Evolutionary conservation across 129 eudicot species (phyloP), one percentile per base, ranked within the genome.

Genomic region (Deinandra increscens): DNA sequence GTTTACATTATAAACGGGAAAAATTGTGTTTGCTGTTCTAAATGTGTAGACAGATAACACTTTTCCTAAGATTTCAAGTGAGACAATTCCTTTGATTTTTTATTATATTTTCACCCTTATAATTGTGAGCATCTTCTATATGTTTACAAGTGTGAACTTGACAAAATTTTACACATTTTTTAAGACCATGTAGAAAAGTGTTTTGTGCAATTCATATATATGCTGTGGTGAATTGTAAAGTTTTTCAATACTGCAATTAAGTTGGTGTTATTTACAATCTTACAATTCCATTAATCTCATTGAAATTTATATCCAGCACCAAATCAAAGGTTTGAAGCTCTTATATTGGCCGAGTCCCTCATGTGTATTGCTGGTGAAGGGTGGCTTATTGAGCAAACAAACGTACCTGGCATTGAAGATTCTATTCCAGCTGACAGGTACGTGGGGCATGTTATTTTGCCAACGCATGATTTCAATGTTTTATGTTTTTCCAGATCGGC

Each of bases 391-490:
- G 88, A 83, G 60, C 81, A 74, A 63, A 71, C 81, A 45, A 74
- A 67, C 65, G 70, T 87, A 53, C 81, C 87, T 7, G 82, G 69
- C 45, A 46, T 53, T n/a, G 78, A 53, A 17, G 86, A 73, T 14
- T 49, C 79, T n/a, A 26, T 83, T 69, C 98, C 97, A 49, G 84
- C 84, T 63, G 97, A 87, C 68, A 81, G 98, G 97, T 91, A 44
- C 50, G 67, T 33, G 7, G 17, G 61, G 44, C 53, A 22, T 37
- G 42, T 68, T 50, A 37, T 26, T 17, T 18, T 68, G 51, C 55
- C 9, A 31, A 73, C 59, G 45, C 48, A 13, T n/a, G n/a, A n/a
- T 14, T 17, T 33, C 3, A 56, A 36, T 36, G 4, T 36, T 36
- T 36, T 36, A 36, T 36, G 46, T 69, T 65, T 51, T 69, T 41